A percentile compares a stretch with the other conserved stretches of the same genome.
These are phyloP conservation scores for Debaryomyces fabryi DNA, from an alignment of 1,139 yeast genomes.

Conservation along the genomic window DNA sequence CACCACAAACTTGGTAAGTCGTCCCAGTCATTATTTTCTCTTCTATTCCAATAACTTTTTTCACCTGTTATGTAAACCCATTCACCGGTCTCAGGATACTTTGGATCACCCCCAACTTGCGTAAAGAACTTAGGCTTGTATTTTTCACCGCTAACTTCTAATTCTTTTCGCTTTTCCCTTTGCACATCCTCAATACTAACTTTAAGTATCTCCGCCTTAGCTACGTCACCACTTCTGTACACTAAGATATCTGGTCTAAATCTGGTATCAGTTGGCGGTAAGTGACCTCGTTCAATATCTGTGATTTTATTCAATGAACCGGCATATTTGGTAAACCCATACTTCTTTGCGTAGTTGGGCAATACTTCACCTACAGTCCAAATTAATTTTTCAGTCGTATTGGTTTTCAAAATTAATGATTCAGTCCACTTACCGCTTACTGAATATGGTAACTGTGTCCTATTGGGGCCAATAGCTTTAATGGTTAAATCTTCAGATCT, in stretches of 20 bases:
- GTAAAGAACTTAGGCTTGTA: slow-evolving; percentile 70
- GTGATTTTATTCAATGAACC: slow-evolving; percentile 83
- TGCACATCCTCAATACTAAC: slow-evolving; percentile 75
- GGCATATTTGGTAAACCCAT: slow-evolving; percentile 84
- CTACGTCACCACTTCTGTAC: slow-evolving; percentile 71
- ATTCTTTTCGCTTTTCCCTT: slow-evolving; percentile 68
- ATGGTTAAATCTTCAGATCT: slow-evolving; percentile 79
- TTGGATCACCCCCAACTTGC: slow-evolving; percentile 35
- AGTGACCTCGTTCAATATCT: slow-evolving; percentile 56
- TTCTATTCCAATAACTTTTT: slow-evolving; percentile 79
- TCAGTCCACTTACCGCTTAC: slow-evolving; percentile 82
- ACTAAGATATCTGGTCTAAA: slow-evolving; percentile 79
- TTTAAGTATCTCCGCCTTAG: slow-evolving; percentile 71
- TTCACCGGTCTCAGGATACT: slow-evolving; percentile 44
- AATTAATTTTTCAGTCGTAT: slow-evolving; percentile 46
- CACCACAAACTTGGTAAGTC: slow-evolving; percentile 58
- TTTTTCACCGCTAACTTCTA: slow-evolving; percentile 46
- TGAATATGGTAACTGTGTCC: slow-evolving; percentile 40
- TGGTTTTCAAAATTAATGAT: slow-evolving; percentile 47
- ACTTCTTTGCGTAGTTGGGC: slow-evolving; percentile 60
- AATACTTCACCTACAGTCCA: slow-evolving; percentile 74
- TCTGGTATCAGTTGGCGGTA: slow-evolving; percentile 90
- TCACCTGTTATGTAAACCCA: slow-evolving; percentile 67
- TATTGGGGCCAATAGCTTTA: slow-evolving; percentile 47
- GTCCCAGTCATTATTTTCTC: slow-evolving; percentile 62